A percentile compares a stretch with the other conserved stretches of the same genome.
Evolutionary conservation across 2,329 filamentous ascomycete species (phyloP).

Genomic region (Hypocreales sp.): DNA sequence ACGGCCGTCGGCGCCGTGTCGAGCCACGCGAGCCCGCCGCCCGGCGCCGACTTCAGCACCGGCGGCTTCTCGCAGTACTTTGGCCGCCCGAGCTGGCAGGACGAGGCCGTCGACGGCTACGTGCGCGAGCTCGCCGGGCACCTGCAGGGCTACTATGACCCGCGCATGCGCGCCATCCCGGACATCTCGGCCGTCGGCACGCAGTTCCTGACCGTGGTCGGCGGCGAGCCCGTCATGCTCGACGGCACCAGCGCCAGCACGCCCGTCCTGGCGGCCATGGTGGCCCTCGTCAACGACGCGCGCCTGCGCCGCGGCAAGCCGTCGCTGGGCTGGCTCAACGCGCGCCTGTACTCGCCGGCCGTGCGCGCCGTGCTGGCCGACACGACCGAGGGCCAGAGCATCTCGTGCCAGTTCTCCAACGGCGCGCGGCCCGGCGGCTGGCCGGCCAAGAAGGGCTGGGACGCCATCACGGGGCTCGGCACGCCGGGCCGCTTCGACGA

Average conservation of each 20-base stretch:
- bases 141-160: constrained; percentile 28
- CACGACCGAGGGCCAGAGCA: constrained; percentile 22
- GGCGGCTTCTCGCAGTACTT: constrained; percentile 40
- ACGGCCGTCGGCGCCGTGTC: constrained; percentile 48
- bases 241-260: constrained; percentile 35
- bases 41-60: constrained; percentile 27
- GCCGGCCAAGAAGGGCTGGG: constrained; percentile 27
- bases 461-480: constrained; percentile 34
- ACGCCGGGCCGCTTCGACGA: constrained; percentile 25
- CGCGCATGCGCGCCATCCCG: constrained; percentile 29
- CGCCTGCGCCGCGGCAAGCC: constrained; percentile 30
- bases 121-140: constrained; percentile 21
- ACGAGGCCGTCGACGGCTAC: constrained; percentile 22
- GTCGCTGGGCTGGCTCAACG: constrained; percentile 38
- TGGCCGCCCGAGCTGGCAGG: constrained; percentile 28
- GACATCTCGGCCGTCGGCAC: constrained; percentile 41
- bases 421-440: constrained; percentile 22
- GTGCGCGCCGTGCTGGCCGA: constrained; percentile 24
- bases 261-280: constrained; percentile 36
- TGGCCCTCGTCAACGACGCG: constrained; percentile 38
- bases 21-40: constrained; percentile 19
- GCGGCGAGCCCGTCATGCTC: constrained; percentile 12
- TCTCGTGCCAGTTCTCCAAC: constrained; percentile 21
- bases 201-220: constrained; percentile 29
- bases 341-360: constrained; percentile 24